These are phyloP conservation scores for Reticulascus tulasneorum DNA, from an alignment of 2,329 filamentous ascomycete species.

Conservation along the genomic window DNA sequence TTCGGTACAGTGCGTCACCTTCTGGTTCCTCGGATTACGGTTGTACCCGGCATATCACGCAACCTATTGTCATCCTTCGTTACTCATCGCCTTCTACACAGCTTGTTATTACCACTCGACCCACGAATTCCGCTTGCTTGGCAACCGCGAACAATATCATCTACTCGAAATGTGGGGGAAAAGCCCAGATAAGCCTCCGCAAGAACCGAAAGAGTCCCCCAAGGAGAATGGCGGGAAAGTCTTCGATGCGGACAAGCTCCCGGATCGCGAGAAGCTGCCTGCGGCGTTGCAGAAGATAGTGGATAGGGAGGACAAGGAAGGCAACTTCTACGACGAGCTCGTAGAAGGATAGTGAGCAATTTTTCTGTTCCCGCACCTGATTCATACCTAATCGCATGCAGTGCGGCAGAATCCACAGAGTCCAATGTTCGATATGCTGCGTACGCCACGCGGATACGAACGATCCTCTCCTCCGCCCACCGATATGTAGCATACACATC, in stretches of 20 bases:
- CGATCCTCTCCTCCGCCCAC: conserved; percentile 84
- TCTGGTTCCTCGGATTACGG: too few relatives aligned
- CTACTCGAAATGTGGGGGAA: conserved; percentile 37
- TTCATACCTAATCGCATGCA: conserved; percentile 28
- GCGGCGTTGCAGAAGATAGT: conserved; percentile 53
- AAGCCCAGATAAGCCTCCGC: conserved; percentile 27
- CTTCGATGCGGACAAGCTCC: conserved; percentile 44
- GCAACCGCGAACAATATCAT: neutral
- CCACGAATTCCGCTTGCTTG: neutral
- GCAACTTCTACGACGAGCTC: conserved; percentile 72
- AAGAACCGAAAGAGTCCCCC: conserved; percentile 20
- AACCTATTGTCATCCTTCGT: too few relatives aligned
- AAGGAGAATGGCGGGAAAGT: conserved; percentile 18
- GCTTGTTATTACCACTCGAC: too few relatives aligned
- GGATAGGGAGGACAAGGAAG: conserved; percentile 57
- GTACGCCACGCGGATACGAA: conserved; percentile 81
- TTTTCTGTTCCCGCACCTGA: conserved; percentile 5
- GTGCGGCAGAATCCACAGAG: conserved; percentile 75
- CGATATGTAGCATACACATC: conserved; percentile 96
- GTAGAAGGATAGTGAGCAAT: conserved; percentile 71
- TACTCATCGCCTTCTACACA: too few relatives aligned
- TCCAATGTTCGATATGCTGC: conserved; percentile 85
- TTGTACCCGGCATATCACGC: too few relatives aligned
- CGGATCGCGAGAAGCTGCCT: conserved; percentile 48
- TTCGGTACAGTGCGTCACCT: too few relatives aligned